Base-by-base conservation (phyloP, 1,284 basidiomycete species). In the Hypsizygus ulmarius region DNA sequence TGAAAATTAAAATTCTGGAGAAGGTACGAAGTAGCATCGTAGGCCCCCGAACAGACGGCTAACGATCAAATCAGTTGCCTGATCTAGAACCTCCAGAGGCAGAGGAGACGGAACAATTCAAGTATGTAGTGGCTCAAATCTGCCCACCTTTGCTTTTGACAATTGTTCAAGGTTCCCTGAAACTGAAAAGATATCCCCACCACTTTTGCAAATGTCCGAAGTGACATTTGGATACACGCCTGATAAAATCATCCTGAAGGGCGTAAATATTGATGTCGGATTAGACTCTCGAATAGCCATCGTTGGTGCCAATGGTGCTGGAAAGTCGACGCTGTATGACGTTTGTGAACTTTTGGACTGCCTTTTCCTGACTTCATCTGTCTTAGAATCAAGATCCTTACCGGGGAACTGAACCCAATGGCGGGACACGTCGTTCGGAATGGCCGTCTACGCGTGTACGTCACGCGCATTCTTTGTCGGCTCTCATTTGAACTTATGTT, bases 1-100 rank as follows among this genome's bases (percentile, higher is more conserved):
- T 87, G 59, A 96, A 94, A 68, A 97, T 99, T 69, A 99, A 99
- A 71, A 95, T 98, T 53, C 75, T 99, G 42, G 97, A 99, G 67
- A 97, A 97, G 73, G 86, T 83, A 43, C 11, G 43, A 29, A 32
- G 3, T 15, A 2, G 35, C 16, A 34, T 34, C 29, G 11, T 33
- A 29, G 39, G 45, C 29, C 5, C 15, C 5, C 14, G 15, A 42
- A 40, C 25, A 14, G n/a, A 39, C 34, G 39, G 10, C 28, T 34
- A 32, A 48, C 5, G 9, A 48, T 34, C 25, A 14, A 12, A 41
- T 11, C 54, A 88, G 82, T 72, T 99, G 30, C 97, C 96, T 3
- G 93, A 96, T 55, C 75, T 98, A 41, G 82, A 96, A 61, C 92
- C 93, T 30, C 95, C 95, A 3, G 93, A 95, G 68, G 79, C 81